Percentiles rank a stretch among this genome's conserved stretches.
Conservation (phyloP, 352 stramenopile genomes). For the Phytopythium helicoides region DNA sequence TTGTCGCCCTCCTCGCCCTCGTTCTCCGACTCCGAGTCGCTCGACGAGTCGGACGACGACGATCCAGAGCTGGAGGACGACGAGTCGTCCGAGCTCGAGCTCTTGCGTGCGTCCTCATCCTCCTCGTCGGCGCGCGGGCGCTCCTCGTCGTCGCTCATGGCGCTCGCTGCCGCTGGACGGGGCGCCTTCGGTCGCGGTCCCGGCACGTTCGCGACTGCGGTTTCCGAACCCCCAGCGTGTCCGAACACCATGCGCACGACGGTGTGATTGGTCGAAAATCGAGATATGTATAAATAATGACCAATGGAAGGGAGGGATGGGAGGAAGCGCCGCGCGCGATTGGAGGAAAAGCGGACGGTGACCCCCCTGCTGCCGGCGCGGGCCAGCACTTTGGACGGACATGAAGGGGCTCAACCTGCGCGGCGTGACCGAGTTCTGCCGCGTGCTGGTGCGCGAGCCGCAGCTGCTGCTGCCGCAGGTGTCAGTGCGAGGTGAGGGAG, state of each 20-base stretch:
- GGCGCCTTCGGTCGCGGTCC: too few species aligned
- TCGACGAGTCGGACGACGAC: constrained; percentile 74
- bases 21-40: constrained; percentile 75
- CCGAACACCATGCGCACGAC: too few species aligned
- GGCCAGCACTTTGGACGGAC: not conserved
- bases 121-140: constrained; percentile 23
- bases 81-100: constrained; percentile 71
- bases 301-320: constrained; percentile 11
- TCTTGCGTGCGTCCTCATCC: constrained; percentile 44
- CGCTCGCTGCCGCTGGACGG: too few species aligned
- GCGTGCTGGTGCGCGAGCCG: constrained; percentile 62
- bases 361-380: too few species aligned
- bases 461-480: constrained; percentile 81
- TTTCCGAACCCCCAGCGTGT: too few species aligned
- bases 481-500: constrained; percentile 71
- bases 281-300: constrained; percentile 10
- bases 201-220: too few species aligned
- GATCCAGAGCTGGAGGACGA: constrained; percentile 70
- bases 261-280: constrained; percentile 6
- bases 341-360: not conserved
- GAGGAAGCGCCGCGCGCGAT: not conserved
- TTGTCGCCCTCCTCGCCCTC: constrained; percentile 27
- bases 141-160: constrained; percentile 11
- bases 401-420: constrained; percentile 79
- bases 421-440: constrained; percentile 80